Evolutionary conservation across 73 alveolate genomes (phyloP).

Genomic region (Paramecium octaurelia): DNA sequence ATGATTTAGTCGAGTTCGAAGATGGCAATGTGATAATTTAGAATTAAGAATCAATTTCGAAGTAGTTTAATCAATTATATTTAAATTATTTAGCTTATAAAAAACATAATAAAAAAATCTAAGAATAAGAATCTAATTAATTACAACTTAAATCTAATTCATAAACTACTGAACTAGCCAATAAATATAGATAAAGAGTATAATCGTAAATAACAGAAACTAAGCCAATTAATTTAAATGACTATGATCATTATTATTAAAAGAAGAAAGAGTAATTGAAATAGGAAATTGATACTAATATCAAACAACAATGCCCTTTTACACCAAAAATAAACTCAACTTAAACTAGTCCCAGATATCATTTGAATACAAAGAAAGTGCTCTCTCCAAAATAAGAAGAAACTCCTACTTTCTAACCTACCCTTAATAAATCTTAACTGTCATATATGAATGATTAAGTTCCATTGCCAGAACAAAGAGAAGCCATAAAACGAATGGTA

Average conservation of each 20-base stretch:
- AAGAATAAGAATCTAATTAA: too few species aligned
- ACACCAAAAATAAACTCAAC: not conserved
- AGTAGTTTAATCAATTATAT: not conserved
- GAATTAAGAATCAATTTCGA: not conserved
- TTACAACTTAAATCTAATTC: not conserved
- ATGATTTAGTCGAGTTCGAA: not conserved
- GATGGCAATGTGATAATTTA: not conserved
- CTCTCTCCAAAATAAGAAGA: not conserved
- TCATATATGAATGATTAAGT: not conserved
- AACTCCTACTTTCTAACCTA: not conserved
- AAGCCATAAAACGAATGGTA: not conserved
- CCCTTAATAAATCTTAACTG: not conserved
- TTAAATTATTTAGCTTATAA: slow-evolving; percentile 27
- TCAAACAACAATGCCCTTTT: not conserved
- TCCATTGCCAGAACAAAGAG: not conserved
- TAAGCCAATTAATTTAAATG: not conserved
- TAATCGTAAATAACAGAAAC: not conserved
- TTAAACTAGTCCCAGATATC: not conserved
- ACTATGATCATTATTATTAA: not conserved
- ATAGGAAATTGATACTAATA: not conserved
- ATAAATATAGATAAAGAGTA: slow-evolving; percentile 22
- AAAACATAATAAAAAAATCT: not conserved
- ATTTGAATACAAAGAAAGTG: not conserved
- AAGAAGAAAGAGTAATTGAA: not conserved
- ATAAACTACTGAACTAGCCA: not conserved